These are phyloP conservation scores for Ascochyta rabiei DNA, from an alignment of 2,329 filamentous ascomycete genomes.

Conservation along the genomic window DNA sequence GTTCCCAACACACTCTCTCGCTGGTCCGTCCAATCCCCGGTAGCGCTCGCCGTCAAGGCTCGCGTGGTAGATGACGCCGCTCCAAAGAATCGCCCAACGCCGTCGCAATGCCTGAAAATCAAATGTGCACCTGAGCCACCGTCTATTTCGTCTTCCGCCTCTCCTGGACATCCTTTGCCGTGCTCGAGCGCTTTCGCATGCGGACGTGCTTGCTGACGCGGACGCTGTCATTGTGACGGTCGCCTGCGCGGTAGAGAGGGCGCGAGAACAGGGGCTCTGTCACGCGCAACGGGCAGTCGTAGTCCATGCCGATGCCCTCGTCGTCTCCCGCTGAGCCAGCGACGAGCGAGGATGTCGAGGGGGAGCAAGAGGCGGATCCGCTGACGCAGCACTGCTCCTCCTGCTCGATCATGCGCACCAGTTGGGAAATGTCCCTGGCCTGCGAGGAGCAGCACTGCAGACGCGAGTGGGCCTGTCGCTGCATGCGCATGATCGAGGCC, in stretches of 20 bases:
- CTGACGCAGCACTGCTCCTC: slow-evolving; percentile 51
- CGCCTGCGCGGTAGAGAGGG: slow-evolving; percentile 34
- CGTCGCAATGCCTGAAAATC: slow-evolving; percentile 37
- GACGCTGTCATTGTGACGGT: slow-evolving; percentile 32
- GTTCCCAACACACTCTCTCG: too few species aligned
- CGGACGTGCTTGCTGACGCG: slow-evolving; percentile 40
- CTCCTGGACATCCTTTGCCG: slow-evolving; percentile 13
- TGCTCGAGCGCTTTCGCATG: slow-evolving; percentile 39
- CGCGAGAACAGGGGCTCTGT: slow-evolving; percentile 25
- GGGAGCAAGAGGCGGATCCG: slow-evolving; percentile 19
- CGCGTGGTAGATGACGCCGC: too few species aligned
- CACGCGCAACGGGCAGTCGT: slow-evolving; percentile 23
- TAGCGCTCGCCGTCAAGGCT: too few species aligned
- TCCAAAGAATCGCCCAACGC: slow-evolving; percentile 29
- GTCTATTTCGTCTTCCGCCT: slow-evolving; percentile 30
- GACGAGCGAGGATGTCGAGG: slow-evolving; percentile 9
- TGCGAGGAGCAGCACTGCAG: slow-evolving; percentile 50
- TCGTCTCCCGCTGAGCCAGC: slow-evolving; percentile 29
- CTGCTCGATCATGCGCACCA: slow-evolving; percentile 52
- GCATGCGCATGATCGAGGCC: slow-evolving; percentile 46
- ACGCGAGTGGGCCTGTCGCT: slow-evolving; percentile 50
- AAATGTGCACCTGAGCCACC: neutral
- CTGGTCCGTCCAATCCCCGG: too few species aligned
- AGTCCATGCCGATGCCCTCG: slow-evolving; percentile 44
- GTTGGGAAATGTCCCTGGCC: slow-evolving; percentile 49